Evolutionary conservation across 306 rosid genomes (phyloP).

Genomic region (Erythrophleum fordii): DNA sequence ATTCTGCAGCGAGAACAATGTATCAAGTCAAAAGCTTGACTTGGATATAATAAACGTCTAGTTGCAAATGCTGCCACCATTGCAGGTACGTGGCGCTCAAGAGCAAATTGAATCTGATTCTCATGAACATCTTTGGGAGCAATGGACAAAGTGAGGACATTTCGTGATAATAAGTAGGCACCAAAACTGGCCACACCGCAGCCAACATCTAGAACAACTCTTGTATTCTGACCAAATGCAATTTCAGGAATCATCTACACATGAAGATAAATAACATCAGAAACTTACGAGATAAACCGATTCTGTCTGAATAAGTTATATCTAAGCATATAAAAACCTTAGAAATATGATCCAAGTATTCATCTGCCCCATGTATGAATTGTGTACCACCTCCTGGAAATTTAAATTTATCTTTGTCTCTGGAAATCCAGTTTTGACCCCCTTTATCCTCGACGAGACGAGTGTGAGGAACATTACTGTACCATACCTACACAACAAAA

Average conservation of each 20-base stretch:
- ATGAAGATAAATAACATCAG: slow-evolving; percentile 43
- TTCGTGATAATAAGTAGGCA: slow-evolving; percentile 77
- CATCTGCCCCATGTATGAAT: slow-evolving; percentile 92
- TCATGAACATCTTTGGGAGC: slow-evolving; percentile 98
- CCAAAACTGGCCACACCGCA: slow-evolving; percentile 99
- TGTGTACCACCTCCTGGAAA: slow-evolving; percentile 99
- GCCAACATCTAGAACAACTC: slow-evolving; percentile 90
- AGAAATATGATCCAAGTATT: slow-evolving; percentile 84
- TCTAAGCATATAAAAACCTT: slow-evolving; percentile 54
- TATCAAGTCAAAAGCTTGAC: slow-evolving; percentile 92
- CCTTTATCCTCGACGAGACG: slow-evolving; percentile 96
- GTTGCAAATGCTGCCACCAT: slow-evolving; percentile 93
- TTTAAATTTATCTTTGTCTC: slow-evolving; percentile 69
- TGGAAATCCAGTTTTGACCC: slow-evolving; percentile 91
- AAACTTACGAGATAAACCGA: slow-evolving; percentile 4
- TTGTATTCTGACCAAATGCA: slow-evolving; percentile 77
- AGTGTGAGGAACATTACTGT: slow-evolving; percentile 85
- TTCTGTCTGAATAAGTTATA: slow-evolving; percentile 13
- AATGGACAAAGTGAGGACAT: slow-evolving; percentile 84
- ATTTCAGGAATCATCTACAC: slow-evolving; percentile 80
- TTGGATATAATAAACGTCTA: slow-evolving; percentile 80
- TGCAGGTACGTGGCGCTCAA: slow-evolving; percentile 99
- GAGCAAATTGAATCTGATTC: slow-evolving; percentile 97
- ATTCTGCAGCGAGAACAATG: slow-evolving; percentile 98
- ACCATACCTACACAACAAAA: slow-evolving; percentile 75